phyloP scores from a whole-genome alignment of 202 grass and related monocot species.

The Carex arenaria region DNA sequence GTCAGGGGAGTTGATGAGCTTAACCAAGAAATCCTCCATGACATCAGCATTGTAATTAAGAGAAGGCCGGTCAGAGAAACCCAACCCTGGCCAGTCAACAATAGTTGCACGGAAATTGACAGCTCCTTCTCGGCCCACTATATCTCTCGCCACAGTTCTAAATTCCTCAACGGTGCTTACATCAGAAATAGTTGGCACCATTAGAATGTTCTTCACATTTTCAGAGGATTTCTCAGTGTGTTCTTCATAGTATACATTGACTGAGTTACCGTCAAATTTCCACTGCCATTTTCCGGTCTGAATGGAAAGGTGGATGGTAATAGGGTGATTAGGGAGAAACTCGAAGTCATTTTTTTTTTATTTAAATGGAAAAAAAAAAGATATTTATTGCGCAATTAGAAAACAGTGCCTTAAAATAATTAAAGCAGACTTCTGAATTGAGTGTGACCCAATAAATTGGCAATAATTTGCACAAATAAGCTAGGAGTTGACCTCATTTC shows the following conservation, averaged over 20 bases:
- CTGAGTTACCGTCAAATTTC: conserved; percentile 56
- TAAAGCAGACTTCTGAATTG: neutral
- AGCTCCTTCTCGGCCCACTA: conserved; percentile 61
- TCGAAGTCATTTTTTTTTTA: neutral
- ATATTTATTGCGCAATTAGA: neutral
- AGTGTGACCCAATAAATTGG: neutral
- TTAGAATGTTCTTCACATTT: conserved; percentile 75
- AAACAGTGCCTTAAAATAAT: neutral
- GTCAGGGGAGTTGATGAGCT: conserved; percentile 67
- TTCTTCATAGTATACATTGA: conserved; percentile 81
- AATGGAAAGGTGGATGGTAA: conserved; percentile 20
- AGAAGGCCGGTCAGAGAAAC: conserved; percentile 86
- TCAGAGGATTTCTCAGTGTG: conserved; percentile 34
- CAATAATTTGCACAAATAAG: neutral
- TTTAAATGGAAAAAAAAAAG: neutral
- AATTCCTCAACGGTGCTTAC: conserved; percentile 96
- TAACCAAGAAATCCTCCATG: conserved; percentile 85
- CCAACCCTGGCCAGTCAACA: conserved; percentile 95
- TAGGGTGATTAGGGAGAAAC: neutral
- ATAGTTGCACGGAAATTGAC: conserved; percentile 65
- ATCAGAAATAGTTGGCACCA: conserved; percentile 95
- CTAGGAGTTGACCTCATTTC: neutral
- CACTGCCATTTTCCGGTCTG: conserved; percentile 90
- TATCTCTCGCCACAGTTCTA: conserved; percentile 68
- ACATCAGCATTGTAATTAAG: conserved; percentile 89